phyloP scores from a whole-genome alignment of 1,284 basidiomycete species.

The Heterobasidion irregulare region DNA sequence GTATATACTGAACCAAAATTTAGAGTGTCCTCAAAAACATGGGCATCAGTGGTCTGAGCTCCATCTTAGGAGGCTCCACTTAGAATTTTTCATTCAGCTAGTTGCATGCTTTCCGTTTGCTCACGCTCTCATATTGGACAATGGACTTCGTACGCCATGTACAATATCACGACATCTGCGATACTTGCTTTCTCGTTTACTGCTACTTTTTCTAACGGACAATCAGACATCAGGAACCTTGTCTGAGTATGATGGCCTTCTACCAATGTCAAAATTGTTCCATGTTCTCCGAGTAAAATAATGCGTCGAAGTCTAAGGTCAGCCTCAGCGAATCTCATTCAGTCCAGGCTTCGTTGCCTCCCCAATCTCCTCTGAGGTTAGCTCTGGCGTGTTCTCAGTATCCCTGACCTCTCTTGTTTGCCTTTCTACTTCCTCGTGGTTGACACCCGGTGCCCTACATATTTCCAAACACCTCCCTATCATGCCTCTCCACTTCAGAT shows the following conservation, averaged over 20 bases:
- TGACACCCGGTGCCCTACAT: conserved; percentile 32
- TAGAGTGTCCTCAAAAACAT: neutral
- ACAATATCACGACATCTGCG: neutral
- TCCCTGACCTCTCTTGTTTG: conserved; percentile 13
- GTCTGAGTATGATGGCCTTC: too few species aligned
- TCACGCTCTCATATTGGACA: neutral
- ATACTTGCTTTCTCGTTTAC: neutral
- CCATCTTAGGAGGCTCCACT: neutral
- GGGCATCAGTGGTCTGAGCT: neutral
- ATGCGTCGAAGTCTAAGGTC: too few species aligned
- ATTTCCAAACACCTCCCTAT: conserved; percentile 35
- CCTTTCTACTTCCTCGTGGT: conserved; percentile 26
- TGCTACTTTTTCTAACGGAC: neutral
- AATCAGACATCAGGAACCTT: neutral
- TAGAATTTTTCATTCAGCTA: too few species aligned
- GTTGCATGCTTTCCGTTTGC: neutral
- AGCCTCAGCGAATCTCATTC: neutral
- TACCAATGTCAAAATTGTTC: too few species aligned
- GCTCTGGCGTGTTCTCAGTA: neutral
- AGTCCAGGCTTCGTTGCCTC: neutral
- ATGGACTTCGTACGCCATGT: neutral
- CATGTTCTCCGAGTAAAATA: too few species aligned
- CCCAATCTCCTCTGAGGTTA: neutral
- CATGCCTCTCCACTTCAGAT: conserved; percentile 46
- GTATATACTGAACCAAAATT: neutral